phyloP scores from a whole-genome alignment of 2,329 filamentous ascomycete species.

The Diaporthe australafricana region DNA sequence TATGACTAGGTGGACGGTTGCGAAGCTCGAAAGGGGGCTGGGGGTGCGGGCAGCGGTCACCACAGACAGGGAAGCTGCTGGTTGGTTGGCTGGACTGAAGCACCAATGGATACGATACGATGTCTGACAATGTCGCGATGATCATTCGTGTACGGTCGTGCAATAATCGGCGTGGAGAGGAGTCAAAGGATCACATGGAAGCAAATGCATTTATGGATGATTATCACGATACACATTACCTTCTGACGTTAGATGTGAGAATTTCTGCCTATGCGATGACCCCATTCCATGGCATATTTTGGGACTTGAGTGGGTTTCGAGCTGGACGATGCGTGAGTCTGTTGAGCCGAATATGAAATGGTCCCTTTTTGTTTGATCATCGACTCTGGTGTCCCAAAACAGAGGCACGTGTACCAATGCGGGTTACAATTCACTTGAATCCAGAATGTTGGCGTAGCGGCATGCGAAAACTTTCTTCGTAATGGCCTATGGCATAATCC shows the following conservation, averaged over 20 bases:
- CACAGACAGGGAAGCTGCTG: neutral
- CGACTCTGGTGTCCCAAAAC: neutral
- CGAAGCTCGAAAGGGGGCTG: neutral
- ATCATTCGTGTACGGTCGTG: slow-evolving; percentile 25
- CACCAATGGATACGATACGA: slow-evolving; percentile 24
- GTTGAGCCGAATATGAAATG: neutral
- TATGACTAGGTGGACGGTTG: slow-evolving; percentile 1
- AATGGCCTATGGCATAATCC: too few species aligned
- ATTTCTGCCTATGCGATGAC: neutral
- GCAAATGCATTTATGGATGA: slow-evolving; percentile 29
- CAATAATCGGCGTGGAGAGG: slow-evolving; percentile 26
- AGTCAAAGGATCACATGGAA: slow-evolving; percentile 29
- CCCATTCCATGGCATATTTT: neutral
- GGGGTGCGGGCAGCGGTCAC: neutral
- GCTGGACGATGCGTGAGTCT: neutral
- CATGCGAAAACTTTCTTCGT: too few species aligned
- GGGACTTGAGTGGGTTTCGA: neutral
- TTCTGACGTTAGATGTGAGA: neutral
- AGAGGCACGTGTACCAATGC: neutral
- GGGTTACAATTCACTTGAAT: too few species aligned
- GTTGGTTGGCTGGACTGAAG: neutral
- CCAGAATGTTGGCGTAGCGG: too few species aligned
- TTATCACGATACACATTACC: neutral
- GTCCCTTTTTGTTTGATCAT: neutral
- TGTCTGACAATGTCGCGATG: slow-evolving; percentile 23